Conservation (phyloP, 192 early-diverging fungal species). For the Coemansia reversa region DNA sequence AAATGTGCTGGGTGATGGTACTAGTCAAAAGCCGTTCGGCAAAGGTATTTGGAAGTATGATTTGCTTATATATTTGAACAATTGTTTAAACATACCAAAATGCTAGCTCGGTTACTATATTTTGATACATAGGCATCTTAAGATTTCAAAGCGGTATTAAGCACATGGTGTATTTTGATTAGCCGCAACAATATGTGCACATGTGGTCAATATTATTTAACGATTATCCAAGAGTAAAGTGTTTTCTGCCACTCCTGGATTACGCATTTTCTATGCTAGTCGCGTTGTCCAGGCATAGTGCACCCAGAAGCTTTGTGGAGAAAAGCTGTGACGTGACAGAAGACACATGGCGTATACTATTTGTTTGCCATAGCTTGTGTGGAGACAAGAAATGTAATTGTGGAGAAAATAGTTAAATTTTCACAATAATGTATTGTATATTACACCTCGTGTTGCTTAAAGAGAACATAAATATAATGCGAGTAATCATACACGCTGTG, state of each 20-base stretch:
- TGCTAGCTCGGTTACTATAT: not conserved
- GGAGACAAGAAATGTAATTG: not conserved
- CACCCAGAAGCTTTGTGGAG: not conserved
- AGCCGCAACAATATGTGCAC: not conserved
- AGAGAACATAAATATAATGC: not conserved
- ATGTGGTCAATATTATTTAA: not conserved
- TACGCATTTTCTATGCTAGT: not conserved
- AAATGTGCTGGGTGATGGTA: not conserved
- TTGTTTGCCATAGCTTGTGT: not conserved
- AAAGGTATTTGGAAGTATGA: not conserved
- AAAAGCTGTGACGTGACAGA: not conserved
- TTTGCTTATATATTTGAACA: constrained; percentile 5
- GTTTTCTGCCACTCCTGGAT: not conserved
- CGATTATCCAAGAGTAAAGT: not conserved
- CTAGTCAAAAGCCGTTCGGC: not conserved
- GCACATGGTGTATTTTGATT: not conserved
- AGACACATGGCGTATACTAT: not conserved
- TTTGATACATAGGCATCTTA: not conserved
- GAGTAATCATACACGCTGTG: not conserved
- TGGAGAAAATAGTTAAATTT: not conserved
- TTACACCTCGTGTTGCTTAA: not conserved
- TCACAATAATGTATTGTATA: not conserved
- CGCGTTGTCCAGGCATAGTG: not conserved
- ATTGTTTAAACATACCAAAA: not conserved
- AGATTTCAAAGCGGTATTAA: not conserved